A percentile compares a stretch with the other conserved stretches of the same genome.
phyloP scores from a whole-genome alignment of 78 protist species.

The Dictyostelium capitatum region DNA sequence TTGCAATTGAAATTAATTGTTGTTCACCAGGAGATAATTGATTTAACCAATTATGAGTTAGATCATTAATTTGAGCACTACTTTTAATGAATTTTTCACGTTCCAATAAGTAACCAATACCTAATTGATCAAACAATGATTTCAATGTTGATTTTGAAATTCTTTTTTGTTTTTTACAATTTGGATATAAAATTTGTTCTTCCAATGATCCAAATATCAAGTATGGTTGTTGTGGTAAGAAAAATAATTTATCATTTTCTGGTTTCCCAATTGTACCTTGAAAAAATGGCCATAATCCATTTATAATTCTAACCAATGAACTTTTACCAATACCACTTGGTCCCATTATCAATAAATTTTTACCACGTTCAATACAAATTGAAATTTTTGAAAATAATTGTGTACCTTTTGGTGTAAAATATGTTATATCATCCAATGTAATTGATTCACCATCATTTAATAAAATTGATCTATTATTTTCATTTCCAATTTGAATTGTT shows the following conservation, averaged over 20 bases:
- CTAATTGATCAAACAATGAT: conserved; percentile 14
- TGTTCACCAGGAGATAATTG: conserved; percentile 85
- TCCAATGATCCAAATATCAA: conserved; percentile 66
- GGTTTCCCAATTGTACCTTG: conserved; percentile 43
- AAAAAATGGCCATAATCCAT: conserved; percentile 84
- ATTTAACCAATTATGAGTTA: conserved; percentile 78
- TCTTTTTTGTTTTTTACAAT: conserved; percentile 3
- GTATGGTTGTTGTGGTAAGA: conserved; percentile 79
- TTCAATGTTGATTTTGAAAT: conserved; percentile 1
- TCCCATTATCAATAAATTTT: conserved; percentile 75
- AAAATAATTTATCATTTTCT: conserved; percentile 23
- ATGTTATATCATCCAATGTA: conserved; percentile 40
- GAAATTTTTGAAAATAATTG: conserved; percentile 58
- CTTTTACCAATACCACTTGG: conserved; percentile 87
- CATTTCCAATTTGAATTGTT: background rate
- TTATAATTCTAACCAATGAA: conserved; percentile 68
- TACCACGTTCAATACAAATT: conserved; percentile 51
- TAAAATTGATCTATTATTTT: background rate
- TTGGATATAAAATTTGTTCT: conserved; percentile 81
- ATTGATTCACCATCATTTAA: conserved; percentile 6
- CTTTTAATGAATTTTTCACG: conserved; percentile 31
- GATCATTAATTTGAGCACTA: conserved; percentile 40
- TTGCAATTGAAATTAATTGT: conserved; percentile 61
- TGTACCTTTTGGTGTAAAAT: conserved; percentile 81
- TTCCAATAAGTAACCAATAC: conserved; percentile 37